Evolutionary conservation across 176 grass and related monocot species (phyloP).

Genomic region (Oryza meridionalis): DNA sequence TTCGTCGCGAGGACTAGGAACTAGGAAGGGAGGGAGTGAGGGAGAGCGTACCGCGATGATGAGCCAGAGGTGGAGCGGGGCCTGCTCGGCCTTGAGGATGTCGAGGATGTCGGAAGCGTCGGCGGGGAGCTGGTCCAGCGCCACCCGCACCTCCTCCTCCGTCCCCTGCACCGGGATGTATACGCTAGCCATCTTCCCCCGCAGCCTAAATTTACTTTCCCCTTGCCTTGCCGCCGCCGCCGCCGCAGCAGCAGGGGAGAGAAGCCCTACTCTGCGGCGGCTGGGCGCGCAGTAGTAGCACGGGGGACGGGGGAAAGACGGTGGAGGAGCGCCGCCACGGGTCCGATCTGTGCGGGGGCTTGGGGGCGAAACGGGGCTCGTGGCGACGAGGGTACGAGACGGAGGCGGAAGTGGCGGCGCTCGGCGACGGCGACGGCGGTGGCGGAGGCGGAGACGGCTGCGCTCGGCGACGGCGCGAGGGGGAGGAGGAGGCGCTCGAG

Average conservation of each 20-base stretch:
- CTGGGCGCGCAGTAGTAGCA: not conserved
- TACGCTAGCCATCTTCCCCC: slow-evolving; percentile 66
- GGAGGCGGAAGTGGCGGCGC: no score
- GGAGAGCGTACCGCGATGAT: slow-evolving; percentile 72
- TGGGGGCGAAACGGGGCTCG: no score
- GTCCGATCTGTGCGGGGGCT: no score
- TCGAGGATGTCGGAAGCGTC: slow-evolving; percentile 94
- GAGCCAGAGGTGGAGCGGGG: slow-evolving; percentile 91
- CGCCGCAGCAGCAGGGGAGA: not conserved
- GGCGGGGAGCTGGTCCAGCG: slow-evolving; percentile 77
- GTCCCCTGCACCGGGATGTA: slow-evolving; percentile 98
- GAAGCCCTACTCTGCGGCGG: not conserved
- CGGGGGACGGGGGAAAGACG: not conserved
- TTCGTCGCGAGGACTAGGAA: not conserved
- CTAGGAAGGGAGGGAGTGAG: no score
- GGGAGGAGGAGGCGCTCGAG: no score
- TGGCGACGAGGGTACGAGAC: no score
- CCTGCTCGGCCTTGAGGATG: slow-evolving; percentile 97
- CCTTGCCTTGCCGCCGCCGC: not conserved
- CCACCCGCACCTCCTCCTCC: slow-evolving; percentile 93
- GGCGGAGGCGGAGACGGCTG: no score
- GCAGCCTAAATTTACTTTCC: no score
- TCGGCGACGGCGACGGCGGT: no score
- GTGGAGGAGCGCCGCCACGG: not conserved
- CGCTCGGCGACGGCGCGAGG: no score